Conservation (phyloP, 2,329 filamentous ascomycete genomes). For the Botrytis elliptica region DNA sequence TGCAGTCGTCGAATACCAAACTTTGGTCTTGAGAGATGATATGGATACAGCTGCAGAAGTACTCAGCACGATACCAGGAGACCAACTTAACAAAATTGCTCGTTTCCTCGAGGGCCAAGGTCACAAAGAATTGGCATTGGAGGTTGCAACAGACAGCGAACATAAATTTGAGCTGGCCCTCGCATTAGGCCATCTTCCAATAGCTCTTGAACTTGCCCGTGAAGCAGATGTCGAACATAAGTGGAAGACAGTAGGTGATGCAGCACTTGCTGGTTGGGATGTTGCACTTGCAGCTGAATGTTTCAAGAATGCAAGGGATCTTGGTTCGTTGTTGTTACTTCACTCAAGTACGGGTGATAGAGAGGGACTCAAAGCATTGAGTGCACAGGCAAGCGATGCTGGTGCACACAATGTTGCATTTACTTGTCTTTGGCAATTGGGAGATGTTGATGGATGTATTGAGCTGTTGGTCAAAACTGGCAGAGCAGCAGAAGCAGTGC, state of each 20-base stretch:
- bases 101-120: constrained; percentile 96
- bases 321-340: constrained; percentile 83
- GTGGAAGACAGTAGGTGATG: constrained; percentile 96
- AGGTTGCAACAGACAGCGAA: constrained; percentile 91
- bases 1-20: constrained; percentile 94
- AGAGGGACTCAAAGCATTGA: constrained; percentile 70
- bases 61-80: constrained; percentile 77
- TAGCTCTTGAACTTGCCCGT: constrained; percentile 80
- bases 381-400: constrained; percentile 69
- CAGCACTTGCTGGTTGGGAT: constrained; percentile 83
- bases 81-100: constrained; percentile 97
- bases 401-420: constrained; percentile 93
- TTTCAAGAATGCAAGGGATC: constrained; percentile 85
- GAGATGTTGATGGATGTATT: constrained; percentile 78
- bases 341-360: constrained; percentile 83
- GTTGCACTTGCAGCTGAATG: constrained; percentile 86
- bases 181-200: constrained; percentile 76
- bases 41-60: constrained; percentile 88
- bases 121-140: constrained; percentile 91
- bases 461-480: constrained; percentile 77
- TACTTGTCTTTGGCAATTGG: constrained; percentile 82
- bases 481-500: constrained; percentile 77
- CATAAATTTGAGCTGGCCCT: constrained; percentile 95
- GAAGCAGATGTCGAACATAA: constrained; percentile 90
- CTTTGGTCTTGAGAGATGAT: constrained; percentile 87